These are phyloP conservation scores for Solanum infundibuliforme DNA, from an alignment of 257 asterid genomes.

Conservation along the genomic window DNA sequence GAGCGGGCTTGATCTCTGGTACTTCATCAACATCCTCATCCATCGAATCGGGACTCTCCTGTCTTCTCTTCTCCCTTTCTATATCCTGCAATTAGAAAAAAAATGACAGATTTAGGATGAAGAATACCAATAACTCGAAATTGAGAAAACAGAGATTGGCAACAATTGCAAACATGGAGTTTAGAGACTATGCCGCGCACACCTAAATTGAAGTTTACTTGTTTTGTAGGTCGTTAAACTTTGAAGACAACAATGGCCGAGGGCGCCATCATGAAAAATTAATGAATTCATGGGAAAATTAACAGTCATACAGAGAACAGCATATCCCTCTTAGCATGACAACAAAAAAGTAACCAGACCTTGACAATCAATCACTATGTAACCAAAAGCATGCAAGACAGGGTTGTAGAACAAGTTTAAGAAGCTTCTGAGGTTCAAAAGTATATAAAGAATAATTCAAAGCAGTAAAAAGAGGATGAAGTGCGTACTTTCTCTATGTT, in stretches of 20 bases:
- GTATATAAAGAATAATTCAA: neutral
- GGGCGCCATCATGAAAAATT: neutral
- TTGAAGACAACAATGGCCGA: neutral
- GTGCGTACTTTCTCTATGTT: slow-evolving; percentile 39
- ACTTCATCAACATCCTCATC: slow-evolving; percentile 48
- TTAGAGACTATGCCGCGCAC: neutral
- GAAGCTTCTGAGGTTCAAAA: neutral
- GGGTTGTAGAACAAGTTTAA: neutral
- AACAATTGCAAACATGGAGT: neutral
- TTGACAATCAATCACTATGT: neutral
- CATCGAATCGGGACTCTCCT: slow-evolving; percentile 33
- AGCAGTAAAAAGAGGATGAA: neutral
- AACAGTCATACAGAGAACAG: neutral
- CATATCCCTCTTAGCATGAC: neutral
- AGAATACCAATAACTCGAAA: neutral
- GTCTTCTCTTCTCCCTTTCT: slow-evolving; percentile 38
- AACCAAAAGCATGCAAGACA: neutral
- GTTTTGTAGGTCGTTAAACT: neutral
- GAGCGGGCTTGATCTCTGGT: slow-evolving; percentile 47
- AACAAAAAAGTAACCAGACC: neutral
- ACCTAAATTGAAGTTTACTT: neutral
- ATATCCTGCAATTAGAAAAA: slow-evolving; percentile 28
- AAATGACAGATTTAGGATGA: neutral
- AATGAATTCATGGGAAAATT: neutral
- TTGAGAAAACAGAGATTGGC: neutral